Conservation (phyloP, 1,139 yeast species). For the Entelexis sorbosivorans region DNA sequence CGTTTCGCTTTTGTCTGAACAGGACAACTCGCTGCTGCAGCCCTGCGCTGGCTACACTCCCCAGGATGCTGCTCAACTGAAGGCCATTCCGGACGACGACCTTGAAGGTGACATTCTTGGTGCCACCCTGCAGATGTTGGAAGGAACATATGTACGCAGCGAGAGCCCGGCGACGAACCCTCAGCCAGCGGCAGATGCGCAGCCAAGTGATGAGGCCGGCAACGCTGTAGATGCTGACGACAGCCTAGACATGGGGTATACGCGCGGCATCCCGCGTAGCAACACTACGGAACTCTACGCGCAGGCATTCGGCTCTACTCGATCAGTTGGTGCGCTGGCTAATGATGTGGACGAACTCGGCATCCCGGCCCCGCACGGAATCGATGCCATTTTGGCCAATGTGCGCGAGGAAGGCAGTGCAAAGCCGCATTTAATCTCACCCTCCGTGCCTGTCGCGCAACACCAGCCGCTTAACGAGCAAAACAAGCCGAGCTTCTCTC, state of each 20-base stretch:
- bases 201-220: not conserved
- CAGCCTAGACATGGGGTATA: slow-evolving; percentile 4
- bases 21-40: slow-evolving; percentile 21
- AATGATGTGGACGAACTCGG: slow-evolving; percentile 12
- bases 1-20: slow-evolving; percentile 24
- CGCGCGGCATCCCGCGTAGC: slow-evolving; percentile 9
- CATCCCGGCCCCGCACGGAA: slow-evolving; percentile 8
- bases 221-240: not conserved
- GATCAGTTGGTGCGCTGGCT: not conserved
- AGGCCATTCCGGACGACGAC: slow-evolving; percentile 71
- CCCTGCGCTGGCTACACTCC: slow-evolving; percentile 49
- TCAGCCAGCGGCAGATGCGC: not conserved
- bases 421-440: not conserved
- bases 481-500: not conserved
- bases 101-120: slow-evolving; percentile 60
- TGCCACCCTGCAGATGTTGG: slow-evolving; percentile 63
- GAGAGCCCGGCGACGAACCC: not conserved
- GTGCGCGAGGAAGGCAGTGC: not conserved
- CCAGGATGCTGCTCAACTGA: slow-evolving; percentile 55
- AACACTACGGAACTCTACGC: slow-evolving; percentile 12
- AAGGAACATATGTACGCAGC: slow-evolving; percentile 37
- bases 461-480: not conserved
- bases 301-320: slow-evolving; percentile 8
- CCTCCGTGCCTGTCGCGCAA: not conserved
- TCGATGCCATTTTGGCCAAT: not conserved